phyloP scores from a whole-genome alignment of 2,329 filamentous ascomycete genomes.

The Aspergillus clavatus region DNA sequence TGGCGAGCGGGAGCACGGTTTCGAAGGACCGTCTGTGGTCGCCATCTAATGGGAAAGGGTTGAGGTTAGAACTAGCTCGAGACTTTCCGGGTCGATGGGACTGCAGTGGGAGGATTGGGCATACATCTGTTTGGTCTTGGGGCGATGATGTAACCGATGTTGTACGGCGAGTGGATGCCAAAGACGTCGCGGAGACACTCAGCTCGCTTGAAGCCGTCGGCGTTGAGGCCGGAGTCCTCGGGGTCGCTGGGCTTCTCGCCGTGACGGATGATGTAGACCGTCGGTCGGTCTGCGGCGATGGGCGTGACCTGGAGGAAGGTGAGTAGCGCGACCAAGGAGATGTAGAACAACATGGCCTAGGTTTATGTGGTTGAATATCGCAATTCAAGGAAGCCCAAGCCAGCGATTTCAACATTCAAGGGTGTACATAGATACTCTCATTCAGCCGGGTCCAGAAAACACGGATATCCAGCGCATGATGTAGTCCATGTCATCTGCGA shows the following conservation, averaged over 20 bases:
- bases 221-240: constrained; percentile 20
- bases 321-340: constrained; percentile 1
- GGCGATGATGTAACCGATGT: constrained; percentile 27
- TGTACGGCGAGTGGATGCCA: constrained; percentile 18
- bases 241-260: constrained; percentile 25
- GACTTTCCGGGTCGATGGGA: neutral
- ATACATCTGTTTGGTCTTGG: constrained; percentile 21
- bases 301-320: neutral
- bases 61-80: neutral
- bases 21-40: constrained; percentile 17
- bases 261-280: constrained; percentile 29
- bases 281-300: constrained; percentile 14
- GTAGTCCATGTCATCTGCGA: neutral
- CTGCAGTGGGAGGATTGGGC: too few relatives aligned
- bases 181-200: constrained; percentile 27
- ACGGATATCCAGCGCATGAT: neutral
- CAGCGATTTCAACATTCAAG: too few relatives aligned
- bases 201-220: constrained; percentile 23
- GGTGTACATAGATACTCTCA: neutral
- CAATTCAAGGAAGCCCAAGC: neutral
- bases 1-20: constrained; percentile 25
- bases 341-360: neutral
- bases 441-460: neutral
- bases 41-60: constrained; percentile 5
- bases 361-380: neutral